Conservation (phyloP, 768 basidiomycete species). For the Imleria badia region DNA sequence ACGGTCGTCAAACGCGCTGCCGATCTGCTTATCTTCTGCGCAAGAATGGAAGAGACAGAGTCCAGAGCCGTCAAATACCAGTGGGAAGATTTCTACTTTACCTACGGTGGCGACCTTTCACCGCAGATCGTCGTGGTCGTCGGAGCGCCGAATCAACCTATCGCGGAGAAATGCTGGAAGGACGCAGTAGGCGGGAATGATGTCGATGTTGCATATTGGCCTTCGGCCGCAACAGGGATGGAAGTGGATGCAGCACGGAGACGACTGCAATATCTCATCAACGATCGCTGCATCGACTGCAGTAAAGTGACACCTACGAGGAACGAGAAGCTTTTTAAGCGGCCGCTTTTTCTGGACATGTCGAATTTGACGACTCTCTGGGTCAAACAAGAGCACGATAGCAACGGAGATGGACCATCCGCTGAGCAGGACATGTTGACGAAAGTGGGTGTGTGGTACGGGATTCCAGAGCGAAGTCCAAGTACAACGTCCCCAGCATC, state of each 20-base stretch:
- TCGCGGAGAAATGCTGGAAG: constrained; percentile 27
- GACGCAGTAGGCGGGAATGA: constrained; percentile 7
- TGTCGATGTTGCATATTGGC: constrained; percentile 12
- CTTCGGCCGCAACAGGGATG: neutral
- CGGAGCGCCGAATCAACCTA: constrained; percentile 12
- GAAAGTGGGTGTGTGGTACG: constrained; percentile 18
- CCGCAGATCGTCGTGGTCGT: constrained; percentile 25
- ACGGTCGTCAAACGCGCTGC: constrained; percentile 21
- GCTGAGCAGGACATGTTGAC: constrained; percentile 20
- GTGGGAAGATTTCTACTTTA: constrained; percentile 28
- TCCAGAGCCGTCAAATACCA: constrained; percentile 11
- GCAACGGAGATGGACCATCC: neutral
- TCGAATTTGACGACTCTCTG: constrained; percentile 7
- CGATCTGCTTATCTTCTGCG: constrained; percentile 29
- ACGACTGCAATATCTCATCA: constrained; percentile 17
- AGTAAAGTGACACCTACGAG: constrained; percentile 5
- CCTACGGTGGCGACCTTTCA: constrained; percentile 28
- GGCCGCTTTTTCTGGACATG: constrained; percentile 13
- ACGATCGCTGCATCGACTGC: constrained; percentile 23
- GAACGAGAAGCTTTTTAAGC: constrained; percentile 15
- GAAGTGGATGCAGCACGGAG: neutral
- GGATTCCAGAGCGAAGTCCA: neutral
- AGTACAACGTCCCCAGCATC: neutral
- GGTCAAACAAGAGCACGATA: constrained; percentile 6
- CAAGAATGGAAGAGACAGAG: constrained; percentile 2